Evolutionary conservation across 805 yeast genomes (phyloP).

Genomic region (Saccharomycopsis oosterbeekiorum): DNA sequence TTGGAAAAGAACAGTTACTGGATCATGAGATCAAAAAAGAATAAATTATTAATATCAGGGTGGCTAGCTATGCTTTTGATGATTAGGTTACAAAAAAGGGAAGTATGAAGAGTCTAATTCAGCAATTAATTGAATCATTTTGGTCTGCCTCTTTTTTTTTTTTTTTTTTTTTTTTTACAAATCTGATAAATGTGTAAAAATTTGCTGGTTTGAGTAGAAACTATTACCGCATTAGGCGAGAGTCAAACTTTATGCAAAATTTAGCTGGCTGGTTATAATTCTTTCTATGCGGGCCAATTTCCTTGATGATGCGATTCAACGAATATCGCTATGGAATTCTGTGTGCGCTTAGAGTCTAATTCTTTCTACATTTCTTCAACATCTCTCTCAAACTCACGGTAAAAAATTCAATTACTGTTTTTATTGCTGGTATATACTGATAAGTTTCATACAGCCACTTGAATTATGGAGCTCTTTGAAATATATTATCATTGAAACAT

Average conservation of each 20-base stretch:
- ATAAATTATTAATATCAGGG: background rate
- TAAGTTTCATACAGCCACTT: no score
- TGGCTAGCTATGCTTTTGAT: background rate
- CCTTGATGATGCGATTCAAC: background rate
- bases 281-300: background rate
- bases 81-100: background rate
- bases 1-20: background rate
- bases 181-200: background rate
- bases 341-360: background rate
- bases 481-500: no score
- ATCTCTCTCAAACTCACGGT: no score
- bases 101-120: background rate
- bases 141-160: background rate
- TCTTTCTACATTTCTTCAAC: background rate
- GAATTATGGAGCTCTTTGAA: no score
- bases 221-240: background rate
- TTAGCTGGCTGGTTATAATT: background rate
- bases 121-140: background rate
- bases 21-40: background rate
- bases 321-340: background rate
- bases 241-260: background rate
- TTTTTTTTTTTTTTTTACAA: background rate
- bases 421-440: no score
- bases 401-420: no score
- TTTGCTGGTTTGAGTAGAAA: conserved; percentile 1